Evolutionary conservation across 2,329 filamentous ascomycete species (phyloP), one percentile per base, ranked within the genome.

Genomic region (Colletotrichum sp.): DNA sequence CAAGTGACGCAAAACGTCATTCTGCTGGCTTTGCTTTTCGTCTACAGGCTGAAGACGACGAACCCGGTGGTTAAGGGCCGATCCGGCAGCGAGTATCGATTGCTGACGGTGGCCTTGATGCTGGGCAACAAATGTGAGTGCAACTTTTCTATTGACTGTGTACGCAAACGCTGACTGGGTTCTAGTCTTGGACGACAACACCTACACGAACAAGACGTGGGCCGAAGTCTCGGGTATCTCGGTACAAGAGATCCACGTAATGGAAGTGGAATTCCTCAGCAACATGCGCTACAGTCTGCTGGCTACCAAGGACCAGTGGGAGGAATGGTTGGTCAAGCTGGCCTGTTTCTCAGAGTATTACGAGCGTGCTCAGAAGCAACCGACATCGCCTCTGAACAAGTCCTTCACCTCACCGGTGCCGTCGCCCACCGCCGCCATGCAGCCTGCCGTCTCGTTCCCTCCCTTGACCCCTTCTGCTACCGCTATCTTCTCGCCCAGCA

Each of bases 131-230:
- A 99, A 88, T 99, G 93, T 95, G 85, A 82, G 92, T 88, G 6
- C 24, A 21, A 15, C 8, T 12, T 12, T 24, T 16, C 5, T 26
- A 6, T 32, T 3, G 21, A 7, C 21, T 15, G 5, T 24, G 21
- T 7, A 49, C 3, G 44, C 44, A 52, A 16, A 5, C 16, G 39
- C 71, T 77, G 44, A 75, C 67, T 36, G 39, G 6, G 39, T 62
- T 3, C n/a, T 18, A 95, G 93, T 99, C 83, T 88, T 99, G 80
- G 97, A 99, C 83, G 97, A 99, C 85, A 99, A 99, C 84, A 99
- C 97, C 0, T 99, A 99, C 86, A 99, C 97, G 49, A 99, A 99
- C 88, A 98, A 99, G 88, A 99, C 97, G 0, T 99, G 97, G 97
- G 97, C 96, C 4, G 97, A 99, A 81, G 97, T 99, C 13, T 99